These are phyloP conservation scores for Pythium oligandrum DNA, from an alignment of 352 stramenopile genomes.

Conservation along the genomic window DNA sequence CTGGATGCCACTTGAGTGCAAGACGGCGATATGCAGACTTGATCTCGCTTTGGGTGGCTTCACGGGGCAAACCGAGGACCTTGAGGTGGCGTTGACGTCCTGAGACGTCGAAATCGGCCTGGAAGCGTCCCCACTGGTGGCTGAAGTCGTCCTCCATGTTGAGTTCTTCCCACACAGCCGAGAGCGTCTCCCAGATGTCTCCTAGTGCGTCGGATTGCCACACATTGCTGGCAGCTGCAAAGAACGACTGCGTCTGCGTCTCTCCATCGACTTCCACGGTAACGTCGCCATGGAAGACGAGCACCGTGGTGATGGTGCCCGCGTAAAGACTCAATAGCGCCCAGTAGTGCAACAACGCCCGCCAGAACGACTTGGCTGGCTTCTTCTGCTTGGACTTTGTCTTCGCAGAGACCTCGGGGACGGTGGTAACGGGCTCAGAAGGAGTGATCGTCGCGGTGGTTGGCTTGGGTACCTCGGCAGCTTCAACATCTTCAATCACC, in stretches of 20 bases:
- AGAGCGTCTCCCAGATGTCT: constrained; percentile 4
- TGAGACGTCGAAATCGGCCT: constrained; percentile 15
- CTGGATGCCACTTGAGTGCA: constrained; percentile 22
- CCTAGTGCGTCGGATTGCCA: constrained; percentile 11
- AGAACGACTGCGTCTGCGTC: constrained; percentile 1
- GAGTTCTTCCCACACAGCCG: constrained; percentile 6
- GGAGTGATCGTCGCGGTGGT: no score
- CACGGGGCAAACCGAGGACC: constrained; percentile 7
- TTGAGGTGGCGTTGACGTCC: constrained; percentile 13
- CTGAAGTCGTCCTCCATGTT: constrained; percentile 12
- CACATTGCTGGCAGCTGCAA: constrained; percentile 10
- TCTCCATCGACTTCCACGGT: constrained; percentile 9
- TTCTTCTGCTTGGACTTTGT: neutral
- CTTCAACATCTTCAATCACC: neutral
- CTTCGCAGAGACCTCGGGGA: no score
- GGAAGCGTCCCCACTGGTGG: constrained; percentile 11
- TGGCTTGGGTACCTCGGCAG: neutral
- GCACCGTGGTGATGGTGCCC: neutral
- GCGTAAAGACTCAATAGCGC: constrained; percentile 2
- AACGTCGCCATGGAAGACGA: constrained; percentile 10
- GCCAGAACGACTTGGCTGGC: neutral
- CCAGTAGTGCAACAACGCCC: constrained; percentile 12
- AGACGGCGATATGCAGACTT: constrained; percentile 18
- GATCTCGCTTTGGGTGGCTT: constrained; percentile 10
- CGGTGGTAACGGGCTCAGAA: no score